These are phyloP conservation scores for Teratosphaeria gauchensis DNA, from an alignment of 2,329 filamentous ascomycete species.

Conservation along the genomic window DNA sequence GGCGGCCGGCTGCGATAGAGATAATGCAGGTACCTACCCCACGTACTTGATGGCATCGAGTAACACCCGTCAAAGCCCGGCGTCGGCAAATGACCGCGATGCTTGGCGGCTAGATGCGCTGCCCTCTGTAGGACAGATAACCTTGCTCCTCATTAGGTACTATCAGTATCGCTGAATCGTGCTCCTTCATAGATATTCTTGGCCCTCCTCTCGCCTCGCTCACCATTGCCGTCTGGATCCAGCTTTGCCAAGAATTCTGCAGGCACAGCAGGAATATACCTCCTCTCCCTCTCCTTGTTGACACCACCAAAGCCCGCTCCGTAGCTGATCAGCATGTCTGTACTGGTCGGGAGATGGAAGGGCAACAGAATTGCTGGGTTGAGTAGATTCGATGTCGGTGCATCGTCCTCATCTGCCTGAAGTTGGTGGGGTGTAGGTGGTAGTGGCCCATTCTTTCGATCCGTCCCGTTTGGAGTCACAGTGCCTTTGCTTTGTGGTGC, in stretches of 20 bases:
- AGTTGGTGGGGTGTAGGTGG: conserved; percentile 12
- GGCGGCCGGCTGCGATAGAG: background rate
- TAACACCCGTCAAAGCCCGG: background rate
- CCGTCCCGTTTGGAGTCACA: background rate
- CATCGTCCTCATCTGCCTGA: conserved; percentile 50
- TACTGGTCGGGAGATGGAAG: conserved; percentile 89
- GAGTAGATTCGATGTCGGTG: conserved; percentile 66
- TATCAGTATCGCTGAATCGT: conserved; percentile 19
- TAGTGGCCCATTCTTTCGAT: background rate
- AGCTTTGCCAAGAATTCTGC: conserved; percentile 86
- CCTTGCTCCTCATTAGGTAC: background rate
- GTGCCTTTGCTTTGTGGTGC: conserved; percentile 3
- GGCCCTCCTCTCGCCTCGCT: conserved; percentile 13
- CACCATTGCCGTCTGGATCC: conserved; percentile 43
- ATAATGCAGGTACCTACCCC: background rate
- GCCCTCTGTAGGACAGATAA: background rate
- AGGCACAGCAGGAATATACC: conserved; percentile 92
- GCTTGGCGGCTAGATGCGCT: background rate
- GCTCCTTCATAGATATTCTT: conserved; percentile 26
- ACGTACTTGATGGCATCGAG: background rate
- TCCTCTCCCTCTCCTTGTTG: conserved; percentile 82
- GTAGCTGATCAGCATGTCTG: conserved; percentile 93
- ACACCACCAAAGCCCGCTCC: conserved; percentile 89
- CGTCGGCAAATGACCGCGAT: background rate
- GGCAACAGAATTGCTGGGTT: conserved; percentile 89